Percentiles rank a stretch among this genome's conserved stretches.
Conservation (phyloP, 2,329 filamentous ascomycete species). For the Alternaria metachromatica region DNA sequence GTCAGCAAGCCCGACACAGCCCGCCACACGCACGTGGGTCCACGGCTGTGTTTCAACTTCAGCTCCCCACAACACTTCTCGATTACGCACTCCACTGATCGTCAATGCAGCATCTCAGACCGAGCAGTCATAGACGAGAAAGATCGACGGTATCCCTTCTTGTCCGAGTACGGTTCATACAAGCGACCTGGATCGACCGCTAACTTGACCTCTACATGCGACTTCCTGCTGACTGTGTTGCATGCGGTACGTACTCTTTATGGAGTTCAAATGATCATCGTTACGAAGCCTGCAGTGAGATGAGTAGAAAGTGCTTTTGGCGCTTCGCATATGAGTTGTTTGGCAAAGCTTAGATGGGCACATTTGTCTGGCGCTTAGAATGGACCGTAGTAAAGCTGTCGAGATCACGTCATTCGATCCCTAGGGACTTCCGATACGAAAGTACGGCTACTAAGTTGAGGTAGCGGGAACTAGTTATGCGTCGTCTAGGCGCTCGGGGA, state of each 20-base stretch:
- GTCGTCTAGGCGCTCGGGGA: not conserved
- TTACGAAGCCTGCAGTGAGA: not conserved
- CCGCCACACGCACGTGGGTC: not conserved
- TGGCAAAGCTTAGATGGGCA: not conserved
- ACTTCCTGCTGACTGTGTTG: not conserved
- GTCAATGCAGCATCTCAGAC: not conserved
- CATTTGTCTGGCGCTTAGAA: not conserved
- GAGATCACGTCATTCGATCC: not conserved
- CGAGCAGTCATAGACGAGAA: not conserved
- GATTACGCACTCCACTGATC: not conserved
- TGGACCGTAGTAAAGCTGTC: not conserved
- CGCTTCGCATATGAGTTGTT: not conserved
- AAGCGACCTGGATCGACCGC: not conserved
- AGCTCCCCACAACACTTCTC: not conserved
- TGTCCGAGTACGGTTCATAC: not conserved
- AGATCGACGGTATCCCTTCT: not conserved
- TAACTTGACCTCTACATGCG: not conserved
- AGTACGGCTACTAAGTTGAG: not conserved
- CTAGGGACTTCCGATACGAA: not conserved
- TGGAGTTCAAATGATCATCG: not conserved
- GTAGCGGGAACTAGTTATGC: not conserved
- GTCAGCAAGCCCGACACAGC: constrained; percentile 2
- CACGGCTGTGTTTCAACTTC: not conserved
- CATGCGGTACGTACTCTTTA: not conserved
- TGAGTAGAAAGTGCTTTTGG: not conserved